These are phyloP conservation scores for Fusarium sp. DNA, from an alignment of 2,329 filamentous ascomycete genomes.

Conservation along the genomic window DNA sequence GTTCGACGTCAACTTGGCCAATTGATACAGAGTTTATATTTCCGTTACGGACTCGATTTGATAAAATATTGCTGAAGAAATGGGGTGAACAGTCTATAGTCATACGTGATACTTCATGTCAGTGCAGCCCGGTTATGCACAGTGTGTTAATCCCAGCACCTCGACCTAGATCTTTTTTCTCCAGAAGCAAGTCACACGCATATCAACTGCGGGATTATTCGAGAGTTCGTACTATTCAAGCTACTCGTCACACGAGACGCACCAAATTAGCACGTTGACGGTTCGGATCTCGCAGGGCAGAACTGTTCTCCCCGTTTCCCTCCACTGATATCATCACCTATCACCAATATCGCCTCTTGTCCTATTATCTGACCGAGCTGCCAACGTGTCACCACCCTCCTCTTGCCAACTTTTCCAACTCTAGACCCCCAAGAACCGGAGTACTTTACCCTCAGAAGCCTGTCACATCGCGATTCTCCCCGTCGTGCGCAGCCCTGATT, in stretches of 20 bases:
- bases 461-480: conserved; percentile 31
- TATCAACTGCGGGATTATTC: conserved; percentile 37
- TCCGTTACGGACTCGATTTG: background rate
- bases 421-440: background rate
- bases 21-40: background rate
- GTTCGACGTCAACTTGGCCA: background rate
- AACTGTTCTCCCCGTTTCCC: conserved; percentile 9
- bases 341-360: background rate
- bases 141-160: conserved; percentile 10
- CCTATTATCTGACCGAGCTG: background rate
- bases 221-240: conserved; percentile 14
- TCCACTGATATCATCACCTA: background rate
- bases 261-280: conserved; percentile 1
- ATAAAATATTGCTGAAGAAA: background rate
- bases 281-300: conserved; percentile 37
- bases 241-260: conserved; percentile 11
- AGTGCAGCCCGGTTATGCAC: background rate
- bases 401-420: conserved; percentile 2
- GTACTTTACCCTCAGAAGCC: background rate
- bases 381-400: background rate
- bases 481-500: conserved; percentile 14
- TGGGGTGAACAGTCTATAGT: fast-evolving
- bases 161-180: background rate
- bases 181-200: conserved; percentile 2
- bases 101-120: background rate